Conservation (phyloP, 2,329 filamentous ascomycete species). For the Penicillium crustosum region DNA sequence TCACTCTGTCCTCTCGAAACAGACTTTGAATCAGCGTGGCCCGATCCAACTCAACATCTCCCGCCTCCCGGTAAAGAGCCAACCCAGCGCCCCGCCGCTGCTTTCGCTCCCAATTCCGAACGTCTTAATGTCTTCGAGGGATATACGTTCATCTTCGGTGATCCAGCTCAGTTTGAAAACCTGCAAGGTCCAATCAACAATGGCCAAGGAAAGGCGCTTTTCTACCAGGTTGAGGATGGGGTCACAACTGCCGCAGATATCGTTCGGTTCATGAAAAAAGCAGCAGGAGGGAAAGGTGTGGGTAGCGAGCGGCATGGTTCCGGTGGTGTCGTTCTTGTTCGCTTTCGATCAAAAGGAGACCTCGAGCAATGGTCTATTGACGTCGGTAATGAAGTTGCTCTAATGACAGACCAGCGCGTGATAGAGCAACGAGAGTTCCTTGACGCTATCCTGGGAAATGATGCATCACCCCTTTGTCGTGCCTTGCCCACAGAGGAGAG, state of each 20-base stretch:
- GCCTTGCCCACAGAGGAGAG: slow-evolving; percentile 59
- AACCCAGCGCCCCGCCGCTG: slow-evolving; percentile 63
- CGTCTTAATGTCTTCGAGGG: slow-evolving; percentile 76
- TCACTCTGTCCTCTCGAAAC: slow-evolving; percentile 64
- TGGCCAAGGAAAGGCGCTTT: slow-evolving; percentile 78
- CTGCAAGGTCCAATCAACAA: slow-evolving; percentile 72
- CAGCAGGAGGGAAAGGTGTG: slow-evolving; percentile 71
- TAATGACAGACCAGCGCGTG: slow-evolving; percentile 73
- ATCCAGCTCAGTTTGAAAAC: slow-evolving; percentile 70
- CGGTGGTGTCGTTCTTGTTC: slow-evolving; percentile 73
- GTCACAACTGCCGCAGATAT: slow-evolving; percentile 73
- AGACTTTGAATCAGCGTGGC: slow-evolving; percentile 80
- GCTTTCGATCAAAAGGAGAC: slow-evolving; percentile 62
- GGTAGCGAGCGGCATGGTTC: slow-evolving; percentile 63
- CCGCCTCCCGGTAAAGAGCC: slow-evolving; percentile 76
- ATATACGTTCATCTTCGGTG: slow-evolving; percentile 86
- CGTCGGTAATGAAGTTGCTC: slow-evolving; percentile 68
- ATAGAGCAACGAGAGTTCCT: slow-evolving; percentile 90
- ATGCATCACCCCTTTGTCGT: slow-evolving; percentile 70
- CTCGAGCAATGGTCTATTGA: slow-evolving; percentile 66
- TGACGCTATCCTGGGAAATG: slow-evolving; percentile 79
- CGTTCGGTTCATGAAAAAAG: slow-evolving; percentile 70
- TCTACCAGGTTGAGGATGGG: slow-evolving; percentile 61
- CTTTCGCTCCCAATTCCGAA: slow-evolving; percentile 67
- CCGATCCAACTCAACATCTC: slow-evolving; percentile 68